Evolutionary conservation across 495 filamentous ascomycete species (phyloP), one percentile per base, ranked within the genome.

Genomic region (Penicillium paxilli): DNA sequence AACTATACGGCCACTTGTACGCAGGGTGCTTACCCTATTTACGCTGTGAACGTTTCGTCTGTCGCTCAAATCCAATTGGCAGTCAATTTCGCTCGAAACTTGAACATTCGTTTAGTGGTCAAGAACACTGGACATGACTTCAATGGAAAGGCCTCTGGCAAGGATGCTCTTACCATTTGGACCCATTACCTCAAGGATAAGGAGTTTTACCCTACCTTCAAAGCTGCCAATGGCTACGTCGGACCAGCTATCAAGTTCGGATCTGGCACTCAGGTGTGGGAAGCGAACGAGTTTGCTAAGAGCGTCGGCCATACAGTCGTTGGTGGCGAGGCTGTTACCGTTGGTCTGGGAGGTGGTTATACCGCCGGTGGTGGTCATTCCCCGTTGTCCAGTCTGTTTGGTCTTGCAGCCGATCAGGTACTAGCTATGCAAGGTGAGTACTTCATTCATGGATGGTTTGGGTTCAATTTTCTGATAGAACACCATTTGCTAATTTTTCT

Each of bases 101-200:
- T 79, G 54, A 82, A 79, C 55, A 58, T 85, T 22, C 76, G 79
- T 4, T 16, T 68, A 10, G 49, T 59, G 2, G 70, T 88, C 47
- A 84, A 83, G 67, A 87, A 86, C 50, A 89, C 85, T 4, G 85
- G 86, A n/a, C 84, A 86, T 62, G 81, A 83, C 49, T 80, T 76
- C 54, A 55, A 60, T 5, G 80, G 74, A 7, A 74, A 77, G 57
- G 75, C 74, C 4, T 68, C 76, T 8, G 81, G 80, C 0, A 62
- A 64, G 20, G 74, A 75, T 1, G 68, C 75, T 5, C 64, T 86
- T 2, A 55, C 62, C n/a, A 60, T 86, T 17, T 82, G 81, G 80
- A 82, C 78, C 0, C 77, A 82, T 45, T 76, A 77, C 10, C 42
- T 64, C 12, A 54, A 60, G n/a, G 44, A 42, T n/a, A 58, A 50